Evolutionary conservation across 768 basidiomycete species (phyloP).

Genomic region (Pholiota microspora): DNA sequence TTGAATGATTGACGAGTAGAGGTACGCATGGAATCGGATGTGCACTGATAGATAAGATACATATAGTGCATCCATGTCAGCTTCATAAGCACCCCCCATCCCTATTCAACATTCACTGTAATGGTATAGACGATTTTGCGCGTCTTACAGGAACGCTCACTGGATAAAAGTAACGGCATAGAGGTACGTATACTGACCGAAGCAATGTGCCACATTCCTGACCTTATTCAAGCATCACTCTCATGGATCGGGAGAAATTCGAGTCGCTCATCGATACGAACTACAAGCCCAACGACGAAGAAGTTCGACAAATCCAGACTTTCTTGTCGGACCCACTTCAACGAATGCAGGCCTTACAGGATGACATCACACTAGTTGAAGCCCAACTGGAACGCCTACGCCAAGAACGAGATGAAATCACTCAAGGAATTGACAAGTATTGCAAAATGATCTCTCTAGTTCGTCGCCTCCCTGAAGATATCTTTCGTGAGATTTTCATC

Average conservation of each 20-base stretch:
- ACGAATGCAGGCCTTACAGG: not conserved
- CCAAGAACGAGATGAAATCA: not conserved
- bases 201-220: no score
- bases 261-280: not conserved
- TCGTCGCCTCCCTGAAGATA: constrained; percentile 18
- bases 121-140: no score
- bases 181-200: no score
- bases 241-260: not conserved
- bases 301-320: not conserved
- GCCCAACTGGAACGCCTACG: not conserved
- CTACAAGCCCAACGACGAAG: constrained; percentile 3
- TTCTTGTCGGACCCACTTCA: not conserved
- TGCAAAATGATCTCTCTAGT: constrained; percentile 13
- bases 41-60: no score
- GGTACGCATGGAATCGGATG: no score
- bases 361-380: not conserved
- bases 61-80: no score
- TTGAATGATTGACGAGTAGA: no score
- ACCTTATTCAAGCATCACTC: not conserved
- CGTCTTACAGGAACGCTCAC: no score
- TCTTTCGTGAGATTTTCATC: constrained; percentile 19
- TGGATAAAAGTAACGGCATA: no score
- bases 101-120: no score
- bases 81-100: no score
- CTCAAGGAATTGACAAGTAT: not conserved